Percentiles rank a stretch among this genome's conserved stretches.
Conservation (phyloP, 345 rosid genomes). For the Anastatica hierochuntica region DNA sequence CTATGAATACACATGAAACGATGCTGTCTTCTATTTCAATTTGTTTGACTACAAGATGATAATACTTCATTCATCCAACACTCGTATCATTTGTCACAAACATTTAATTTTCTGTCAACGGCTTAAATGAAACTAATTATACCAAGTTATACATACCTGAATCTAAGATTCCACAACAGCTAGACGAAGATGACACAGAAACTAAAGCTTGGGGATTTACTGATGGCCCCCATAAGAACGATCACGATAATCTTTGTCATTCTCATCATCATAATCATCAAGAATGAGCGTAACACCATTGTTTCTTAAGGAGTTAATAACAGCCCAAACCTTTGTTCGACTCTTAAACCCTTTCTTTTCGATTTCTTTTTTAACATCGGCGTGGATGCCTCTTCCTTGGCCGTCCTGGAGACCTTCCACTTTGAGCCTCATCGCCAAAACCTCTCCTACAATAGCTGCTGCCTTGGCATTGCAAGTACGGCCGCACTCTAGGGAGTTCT, state of each 20-base stretch:
- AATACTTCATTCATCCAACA: not conserved
- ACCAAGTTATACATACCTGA: too few relatives aligned
- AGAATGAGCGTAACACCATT: constrained; percentile 63
- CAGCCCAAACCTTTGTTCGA: constrained; percentile 41
- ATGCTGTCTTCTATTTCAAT: not conserved
- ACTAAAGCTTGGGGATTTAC: not conserved
- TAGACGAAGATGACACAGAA: not conserved
- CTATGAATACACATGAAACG: not conserved
- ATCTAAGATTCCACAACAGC: too few relatives aligned
- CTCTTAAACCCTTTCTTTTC: constrained; percentile 78
- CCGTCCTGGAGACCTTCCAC: constrained; percentile 78
- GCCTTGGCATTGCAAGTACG: constrained; percentile 80
- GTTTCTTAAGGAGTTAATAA: constrained; percentile 60
- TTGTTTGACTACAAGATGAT: too few relatives aligned
- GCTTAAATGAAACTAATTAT: too few relatives aligned
- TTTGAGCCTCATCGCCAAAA: constrained; percentile 69
- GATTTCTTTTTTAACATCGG: constrained; percentile 56
- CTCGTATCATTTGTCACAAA: not conserved
- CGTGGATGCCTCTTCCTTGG: constrained; percentile 65
- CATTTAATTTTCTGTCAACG: too few relatives aligned
- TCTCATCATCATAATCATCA: constrained; percentile 34
- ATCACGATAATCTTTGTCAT: constrained; percentile 14
- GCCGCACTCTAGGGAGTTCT: constrained; percentile 62
- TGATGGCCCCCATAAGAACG: constrained; percentile 13
- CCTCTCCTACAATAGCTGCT: constrained; percentile 67